Evolutionary conservation across 2,329 filamentous ascomycete species (phyloP).

Genomic region (Amesomyces nigricolor): DNA sequence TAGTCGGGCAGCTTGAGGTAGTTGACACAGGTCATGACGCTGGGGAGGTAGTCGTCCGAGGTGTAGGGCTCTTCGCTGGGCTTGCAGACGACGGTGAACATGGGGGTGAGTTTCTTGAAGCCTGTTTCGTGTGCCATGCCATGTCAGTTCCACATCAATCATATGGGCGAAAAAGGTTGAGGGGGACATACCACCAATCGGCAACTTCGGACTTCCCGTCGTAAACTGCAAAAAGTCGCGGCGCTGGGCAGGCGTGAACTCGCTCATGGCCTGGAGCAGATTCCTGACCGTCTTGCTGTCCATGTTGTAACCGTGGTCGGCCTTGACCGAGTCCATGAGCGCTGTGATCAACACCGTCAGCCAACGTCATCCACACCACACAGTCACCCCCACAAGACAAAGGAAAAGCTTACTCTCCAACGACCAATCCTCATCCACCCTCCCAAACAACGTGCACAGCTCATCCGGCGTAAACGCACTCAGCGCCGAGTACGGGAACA

Average conservation of each 20-base stretch:
- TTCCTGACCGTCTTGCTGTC: slow-evolving; percentile 95
- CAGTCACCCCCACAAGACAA: neutral
- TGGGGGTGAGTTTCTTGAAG: slow-evolving; percentile 93
- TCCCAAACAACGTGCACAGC: slow-evolving; percentile 88
- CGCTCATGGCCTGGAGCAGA: slow-evolving; percentile 88
- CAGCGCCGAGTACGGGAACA: slow-evolving; percentile 90
- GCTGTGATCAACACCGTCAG: slow-evolving; percentile 45
- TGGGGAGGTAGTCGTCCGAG: slow-evolving; percentile 96
- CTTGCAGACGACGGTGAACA: slow-evolving; percentile 99
- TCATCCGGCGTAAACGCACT: slow-evolving; percentile 94
- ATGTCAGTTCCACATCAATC: slow-evolving; percentile 26
- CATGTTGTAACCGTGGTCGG: slow-evolving; percentile 97
- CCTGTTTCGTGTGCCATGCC: slow-evolving; percentile 45
- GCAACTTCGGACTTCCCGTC: slow-evolving; percentile 94
- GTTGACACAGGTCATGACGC: slow-evolving; percentile 99
- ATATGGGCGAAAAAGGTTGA: neutral
- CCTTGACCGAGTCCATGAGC: slow-evolving; percentile 96
- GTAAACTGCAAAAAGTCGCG: slow-evolving; percentile 97
- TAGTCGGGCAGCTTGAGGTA: slow-evolving; percentile 98
- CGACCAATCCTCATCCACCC: slow-evolving; percentile 92
- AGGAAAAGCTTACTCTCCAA: slow-evolving; percentile 72
- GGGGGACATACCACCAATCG: slow-evolving; percentile 72
- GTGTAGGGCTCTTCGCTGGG: slow-evolving; percentile 92
- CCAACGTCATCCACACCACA: slow-evolving; percentile 4
- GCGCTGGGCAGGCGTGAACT: slow-evolving; percentile 66